These are phyloP conservation scores for Fonsecaea nubica DNA, from an alignment of 2,329 filamentous ascomycete genomes.

Conservation along the genomic window DNA sequence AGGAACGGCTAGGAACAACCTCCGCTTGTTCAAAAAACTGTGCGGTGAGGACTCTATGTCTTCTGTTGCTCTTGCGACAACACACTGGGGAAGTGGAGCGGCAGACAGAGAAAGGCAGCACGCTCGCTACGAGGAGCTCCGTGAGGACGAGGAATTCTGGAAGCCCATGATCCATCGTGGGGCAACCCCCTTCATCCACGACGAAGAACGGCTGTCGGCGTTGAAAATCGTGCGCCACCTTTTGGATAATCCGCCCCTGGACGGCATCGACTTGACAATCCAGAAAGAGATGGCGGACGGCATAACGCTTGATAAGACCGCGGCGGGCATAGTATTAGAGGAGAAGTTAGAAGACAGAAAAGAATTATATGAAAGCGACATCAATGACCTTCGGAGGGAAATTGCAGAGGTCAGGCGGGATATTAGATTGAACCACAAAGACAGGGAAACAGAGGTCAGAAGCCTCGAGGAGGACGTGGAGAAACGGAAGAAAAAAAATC, in stretches of 20 bases:
- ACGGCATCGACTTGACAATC: neutral
- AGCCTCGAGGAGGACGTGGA: neutral
- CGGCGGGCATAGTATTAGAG: neutral
- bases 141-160: neutral
- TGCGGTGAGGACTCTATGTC: slow-evolving; percentile 5
- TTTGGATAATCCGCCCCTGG: neutral
- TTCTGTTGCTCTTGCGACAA: neutral
- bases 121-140: neutral
- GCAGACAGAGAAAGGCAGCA: neutral
- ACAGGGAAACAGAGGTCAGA: neutral
- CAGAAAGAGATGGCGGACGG: neutral
- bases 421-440: neutral
- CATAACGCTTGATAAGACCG: neutral
- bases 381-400: neutral
- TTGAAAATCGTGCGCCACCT: neutral
- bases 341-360: neutral
- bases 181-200: neutral
- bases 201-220: neutral
- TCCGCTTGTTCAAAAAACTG: slow-evolving; percentile 3
- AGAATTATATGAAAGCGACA: neutral
- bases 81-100: neutral
- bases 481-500: neutral
- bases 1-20: neutral
- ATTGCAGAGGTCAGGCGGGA: neutral
- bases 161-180: neutral